Evolutionary conservation across 805 yeast genomes (phyloP), one percentile per base, ranked within the genome.

Genomic region (Tetrapisispora iriomotensis): DNA sequence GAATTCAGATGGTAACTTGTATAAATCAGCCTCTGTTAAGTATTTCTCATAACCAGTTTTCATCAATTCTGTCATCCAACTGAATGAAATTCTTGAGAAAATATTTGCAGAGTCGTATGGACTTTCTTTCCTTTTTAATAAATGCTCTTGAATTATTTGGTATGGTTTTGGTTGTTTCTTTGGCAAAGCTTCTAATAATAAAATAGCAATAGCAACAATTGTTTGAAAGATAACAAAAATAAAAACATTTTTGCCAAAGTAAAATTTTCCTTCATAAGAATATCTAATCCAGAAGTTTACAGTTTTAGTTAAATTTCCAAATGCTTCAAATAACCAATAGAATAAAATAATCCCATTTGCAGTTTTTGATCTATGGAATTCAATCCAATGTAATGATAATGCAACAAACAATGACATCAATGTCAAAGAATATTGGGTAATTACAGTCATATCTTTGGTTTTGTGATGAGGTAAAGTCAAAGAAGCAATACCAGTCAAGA

Each of bases 51-150:
- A 82, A 13, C 97, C 97, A 38, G 74, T 74, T 48, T 65, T 73
- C 79, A 92, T 85, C 51, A 92, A 65, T 1, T 73, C 77, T 17
- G 86, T 77, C 94, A 92, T 85, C 97, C 98, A 92, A 21, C 78
- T 65, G 58, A 92, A 90, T 0, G 94, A 79, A 37, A 90, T 65
- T 38, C 74, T 67, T 2, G 94, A 80, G 46, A 90, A 75, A 13
- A 87, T 64, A 55, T 88, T 79, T 2, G 73, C 71, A 15, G 56
- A 51, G 45, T 65, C 68, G 29, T 58, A 61, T 17, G 71, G 72
- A 42, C 51, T 59, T 13, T 48, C 50, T 40, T 60, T 60, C 38
- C 55, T 54, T 31, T 51, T 46, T 3, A 56, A 45, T 15, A 45
- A 41, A 23, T 53, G 58, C 34, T 59, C 56, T 32, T 49, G 55